A percentile compares a stretch with the other conserved stretches of the same genome.
Conservation (phyloP, 192 early-diverging fungal species). For the Backusella liffmaniae region DNA sequence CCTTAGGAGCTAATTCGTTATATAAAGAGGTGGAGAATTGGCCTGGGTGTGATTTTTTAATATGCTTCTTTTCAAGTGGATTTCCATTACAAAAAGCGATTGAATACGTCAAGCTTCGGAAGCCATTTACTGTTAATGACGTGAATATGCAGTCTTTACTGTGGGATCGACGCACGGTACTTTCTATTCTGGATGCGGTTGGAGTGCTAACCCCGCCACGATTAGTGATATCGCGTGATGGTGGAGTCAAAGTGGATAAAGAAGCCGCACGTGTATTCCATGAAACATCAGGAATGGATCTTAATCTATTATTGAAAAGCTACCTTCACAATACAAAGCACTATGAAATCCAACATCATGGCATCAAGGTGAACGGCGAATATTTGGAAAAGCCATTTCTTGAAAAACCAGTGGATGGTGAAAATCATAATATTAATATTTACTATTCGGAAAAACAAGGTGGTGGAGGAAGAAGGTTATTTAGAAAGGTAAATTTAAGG, state of each 20-base stretch:
- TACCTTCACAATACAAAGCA: not conserved
- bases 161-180: conserved; percentile 87
- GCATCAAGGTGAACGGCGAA: conserved; percentile 64
- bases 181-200: conserved; percentile 75
- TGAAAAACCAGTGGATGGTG: conserved; percentile 94
- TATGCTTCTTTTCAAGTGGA: conserved; percentile 93
- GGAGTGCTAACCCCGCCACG: conserved; percentile 83
- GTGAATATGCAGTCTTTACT: conserved; percentile 85
- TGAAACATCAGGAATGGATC: conserved; percentile 44
- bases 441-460: conserved; percentile 84
- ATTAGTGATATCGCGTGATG: conserved; percentile 69
- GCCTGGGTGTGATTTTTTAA: conserved; percentile 95
- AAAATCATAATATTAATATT: conserved; percentile 97
- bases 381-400: conserved; percentile 91
- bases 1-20: not conserved
- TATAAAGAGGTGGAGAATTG: conserved; percentile 73
- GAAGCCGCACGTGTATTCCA: conserved; percentile 55
- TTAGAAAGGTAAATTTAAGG: conserved; percentile 61
- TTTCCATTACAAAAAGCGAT: conserved; percentile 95
- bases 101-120: conserved; percentile 77
- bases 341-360: conserved; percentile 51
- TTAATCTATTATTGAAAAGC: conserved; percentile 37
- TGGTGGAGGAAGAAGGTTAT: conserved; percentile 77
- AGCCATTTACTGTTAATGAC: conserved; percentile 91
- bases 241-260: conserved; percentile 56